Evolutionary conservation across 1,284 basidiomycete genomes (phyloP).

Genomic region (Ceratobasidium sp.): DNA sequence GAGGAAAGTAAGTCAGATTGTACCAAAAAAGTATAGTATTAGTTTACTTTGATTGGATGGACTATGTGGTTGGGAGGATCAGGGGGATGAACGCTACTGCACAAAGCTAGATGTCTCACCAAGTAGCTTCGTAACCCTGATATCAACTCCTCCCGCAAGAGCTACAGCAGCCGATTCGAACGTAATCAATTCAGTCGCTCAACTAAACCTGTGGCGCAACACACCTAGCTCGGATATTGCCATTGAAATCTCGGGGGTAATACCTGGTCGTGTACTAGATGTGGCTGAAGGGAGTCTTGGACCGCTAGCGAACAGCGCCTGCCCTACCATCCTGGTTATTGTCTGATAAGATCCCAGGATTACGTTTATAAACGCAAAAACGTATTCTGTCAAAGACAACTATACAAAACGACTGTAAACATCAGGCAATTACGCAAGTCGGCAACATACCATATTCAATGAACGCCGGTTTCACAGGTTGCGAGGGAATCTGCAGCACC

Average conservation of each 20-base stretch:
- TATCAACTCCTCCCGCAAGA: slow-evolving; percentile 44
- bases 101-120: neutral
- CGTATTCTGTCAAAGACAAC: neutral
- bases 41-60: slow-evolving; percentile 68
- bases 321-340: neutral
- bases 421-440: neutral
- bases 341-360: slow-evolving; percentile 23
- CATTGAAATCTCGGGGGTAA: neutral
- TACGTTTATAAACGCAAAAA: neutral
- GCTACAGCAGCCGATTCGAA: neutral
- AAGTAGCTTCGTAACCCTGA: slow-evolving; percentile 64
- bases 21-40: slow-evolving; percentile 2
- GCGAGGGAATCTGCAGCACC: too few relatives aligned
- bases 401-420: neutral
- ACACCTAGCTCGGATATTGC: slow-evolving; percentile 7
- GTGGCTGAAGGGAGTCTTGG: neutral
- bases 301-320: neutral
- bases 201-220: neutral
- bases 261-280: neutral
- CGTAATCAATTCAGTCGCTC: neutral
- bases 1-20: slow-evolving; percentile 39
- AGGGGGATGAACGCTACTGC: neutral
- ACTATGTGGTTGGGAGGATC: slow-evolving; percentile 45
- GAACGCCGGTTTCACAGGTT: too few relatives aligned
- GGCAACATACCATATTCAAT: neutral